Percentiles rank a stretch among this genome's conserved stretches.
These are phyloP conservation scores for Hibiscus trionum DNA, from an alignment of 345 rosid genomes.

Conservation along the genomic window DNA sequence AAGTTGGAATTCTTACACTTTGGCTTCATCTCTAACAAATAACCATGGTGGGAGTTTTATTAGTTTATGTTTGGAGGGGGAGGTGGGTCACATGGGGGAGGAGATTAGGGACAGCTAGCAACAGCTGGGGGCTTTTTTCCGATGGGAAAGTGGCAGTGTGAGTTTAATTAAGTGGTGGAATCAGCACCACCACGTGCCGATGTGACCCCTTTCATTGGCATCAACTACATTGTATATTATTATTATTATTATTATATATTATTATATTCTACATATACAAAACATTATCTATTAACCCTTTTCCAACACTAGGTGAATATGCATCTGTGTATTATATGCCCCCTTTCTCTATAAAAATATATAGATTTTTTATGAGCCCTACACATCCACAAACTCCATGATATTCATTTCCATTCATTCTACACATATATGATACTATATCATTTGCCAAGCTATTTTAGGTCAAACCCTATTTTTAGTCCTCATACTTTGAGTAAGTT, in stretches of 20 bases:
- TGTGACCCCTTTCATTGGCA: constrained; percentile 28
- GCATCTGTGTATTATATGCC: not conserved
- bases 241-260: too few species aligned
- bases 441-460: not conserved
- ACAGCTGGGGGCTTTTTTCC: constrained; percentile 33
- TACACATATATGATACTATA: not conserved
- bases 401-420: not conserved
- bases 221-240: not conserved
- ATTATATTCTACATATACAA: not conserved
- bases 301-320: not conserved
- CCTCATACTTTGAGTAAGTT: too few species aligned
- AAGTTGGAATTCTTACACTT: not conserved
- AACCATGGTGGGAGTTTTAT: not conserved
- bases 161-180: constrained; percentile 21
- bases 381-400: not conserved
- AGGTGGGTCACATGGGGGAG: constrained; percentile 39
- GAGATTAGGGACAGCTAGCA: constrained; percentile 48
- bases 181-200: constrained; percentile 46
- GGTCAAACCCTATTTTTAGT: too few species aligned
- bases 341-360: not conserved
- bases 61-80: not conserved
- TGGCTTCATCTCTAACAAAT: not conserved
- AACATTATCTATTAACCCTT: not conserved
- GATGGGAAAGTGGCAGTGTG: constrained; percentile 18
- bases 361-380: too few species aligned